phyloP scores from a whole-genome alignment of 169 alveolate species.

The Cryptosporidium felis region DNA sequence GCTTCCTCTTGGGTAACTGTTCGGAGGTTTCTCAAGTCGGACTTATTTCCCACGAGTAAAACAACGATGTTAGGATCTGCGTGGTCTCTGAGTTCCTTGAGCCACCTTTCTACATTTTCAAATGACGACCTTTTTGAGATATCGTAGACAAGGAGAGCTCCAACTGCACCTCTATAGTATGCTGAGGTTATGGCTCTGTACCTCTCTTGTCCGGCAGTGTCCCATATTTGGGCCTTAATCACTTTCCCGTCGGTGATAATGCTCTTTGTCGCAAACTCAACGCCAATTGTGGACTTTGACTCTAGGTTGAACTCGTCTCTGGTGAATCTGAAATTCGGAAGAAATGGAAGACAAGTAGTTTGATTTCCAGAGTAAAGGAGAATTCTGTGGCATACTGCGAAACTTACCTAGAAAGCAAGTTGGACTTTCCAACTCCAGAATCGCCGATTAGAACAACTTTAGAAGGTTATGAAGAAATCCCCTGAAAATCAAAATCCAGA shows the following conservation, averaged over 20 bases:
- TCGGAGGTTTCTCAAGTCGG: conserved; percentile 90
- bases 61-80: conserved; percentile 95
- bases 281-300: conserved; percentile 97
- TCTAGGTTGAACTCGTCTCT: conserved; percentile 94
- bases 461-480: neutral
- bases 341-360: neutral
- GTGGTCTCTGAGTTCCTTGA: conserved; percentile 94
- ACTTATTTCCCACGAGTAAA: conserved; percentile 96
- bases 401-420: conserved; percentile 86
- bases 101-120: conserved; percentile 95
- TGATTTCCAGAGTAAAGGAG: neutral
- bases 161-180: conserved; percentile 99
- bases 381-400: neutral
- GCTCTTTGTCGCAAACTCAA: conserved; percentile 95
- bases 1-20: conserved; percentile 93
- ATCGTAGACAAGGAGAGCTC: conserved; percentile 98
- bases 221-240: conserved; percentile 98
- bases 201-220: conserved; percentile 99
- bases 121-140: conserved; percentile 94
- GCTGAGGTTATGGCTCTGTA: conserved; percentile 98
- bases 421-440: conserved; percentile 96
- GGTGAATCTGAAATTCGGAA: conserved; percentile 86
- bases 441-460: conserved; percentile 90
- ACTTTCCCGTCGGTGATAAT: conserved; percentile 88
- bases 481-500: neutral